Evolutionary conservation across 2,329 filamentous ascomycete genomes (phyloP), one percentile per base, ranked within the genome.

Genomic region (Aspergillus brunneoviolaceus): DNA sequence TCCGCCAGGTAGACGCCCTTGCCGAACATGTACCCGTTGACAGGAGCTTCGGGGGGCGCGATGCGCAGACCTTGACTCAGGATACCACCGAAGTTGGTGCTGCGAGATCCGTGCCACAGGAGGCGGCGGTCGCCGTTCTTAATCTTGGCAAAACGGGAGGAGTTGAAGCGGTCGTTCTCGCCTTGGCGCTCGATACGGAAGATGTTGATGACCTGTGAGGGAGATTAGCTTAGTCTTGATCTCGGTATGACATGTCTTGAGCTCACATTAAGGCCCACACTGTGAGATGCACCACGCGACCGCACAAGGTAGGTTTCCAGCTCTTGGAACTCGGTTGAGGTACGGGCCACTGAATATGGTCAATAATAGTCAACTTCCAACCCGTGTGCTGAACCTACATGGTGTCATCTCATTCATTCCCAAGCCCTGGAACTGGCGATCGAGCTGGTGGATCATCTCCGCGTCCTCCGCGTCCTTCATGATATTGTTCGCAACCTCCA

Each of bases 1-100:
- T 96, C 91, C 2, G 91, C 91, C 2, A 96, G 84, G 71, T 96
- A 96, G 51, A 96, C 89, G 49, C 92, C 92, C 75, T 96, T 96
- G 59, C 89, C 92, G 66, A 96, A 96, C 89, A 94, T 94, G 79
- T 94, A 92, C 1, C 91, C 91, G 4, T 82, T 84, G 0, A 87
- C 87, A 0, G 91, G 92, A 0, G 92, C 92, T 74, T 96, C 79
- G 1, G 78, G 79, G 0, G 92, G 92, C 6, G 92, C 92, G 65
- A 96, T 96, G n/a, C 91, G 89, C 6, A 96, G 84, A 65, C 92
- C 92, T 74, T 96, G 91, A 59, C 87, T 89, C 48, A 96, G 84
- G 60, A 96, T 96, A 70, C 92, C 92, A 70, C 89, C 91, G 65
- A 88, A 96, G 73, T 96, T 96, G 55, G 90, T 95, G 33, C 83